These are phyloP conservation scores for Phlegmacium glaucopus DNA, from an alignment of 768 basidiomycete genomes.

Conservation along the genomic window DNA sequence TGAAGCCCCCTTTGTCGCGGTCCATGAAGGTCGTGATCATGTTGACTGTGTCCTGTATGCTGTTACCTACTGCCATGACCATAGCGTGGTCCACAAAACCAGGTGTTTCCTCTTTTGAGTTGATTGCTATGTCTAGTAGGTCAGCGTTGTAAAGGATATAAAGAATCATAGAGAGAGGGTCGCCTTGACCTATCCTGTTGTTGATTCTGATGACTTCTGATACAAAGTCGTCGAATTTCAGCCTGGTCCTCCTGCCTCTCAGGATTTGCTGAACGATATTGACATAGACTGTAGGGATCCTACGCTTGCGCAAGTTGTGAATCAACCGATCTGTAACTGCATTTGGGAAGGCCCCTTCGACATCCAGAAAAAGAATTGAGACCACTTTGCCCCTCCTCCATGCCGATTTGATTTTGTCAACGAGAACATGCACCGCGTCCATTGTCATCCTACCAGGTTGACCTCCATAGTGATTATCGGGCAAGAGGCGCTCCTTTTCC, in stretches of 20 bases:
- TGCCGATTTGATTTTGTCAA: constrained; percentile 31
- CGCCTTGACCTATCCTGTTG: constrained; percentile 22
- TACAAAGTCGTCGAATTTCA: constrained; percentile 16
- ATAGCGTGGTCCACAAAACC: constrained; percentile 28
- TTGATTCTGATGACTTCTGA: constrained; percentile 10
- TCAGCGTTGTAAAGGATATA: constrained; percentile 28
- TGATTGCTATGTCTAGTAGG: too few species aligned
- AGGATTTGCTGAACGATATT: constrained; percentile 12
- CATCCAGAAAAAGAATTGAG: constrained; percentile 36
- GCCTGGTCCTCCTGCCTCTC: constrained; percentile 14
- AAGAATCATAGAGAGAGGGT: constrained; percentile 19
- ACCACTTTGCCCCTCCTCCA: constrained; percentile 33
- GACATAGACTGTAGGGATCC: constrained; percentile 23
- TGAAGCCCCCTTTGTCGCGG: not conserved
- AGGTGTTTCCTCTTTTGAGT: constrained; percentile 16
- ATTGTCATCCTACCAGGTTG: constrained; percentile 34
- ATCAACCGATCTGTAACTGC: constrained; percentile 25
- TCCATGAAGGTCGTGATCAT: not conserved
- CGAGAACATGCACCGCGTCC: constrained; percentile 30
- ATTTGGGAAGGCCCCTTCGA: constrained; percentile 43
- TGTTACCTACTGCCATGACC: not conserved
- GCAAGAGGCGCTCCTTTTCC: constrained; percentile 28
- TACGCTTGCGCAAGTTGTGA: constrained; percentile 25
- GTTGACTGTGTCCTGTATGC: not conserved
- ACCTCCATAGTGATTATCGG: constrained; percentile 34